Base-by-base conservation (phyloP, 2,329 filamentous ascomycete species). In the Neoarthrinium moseri region DNA sequence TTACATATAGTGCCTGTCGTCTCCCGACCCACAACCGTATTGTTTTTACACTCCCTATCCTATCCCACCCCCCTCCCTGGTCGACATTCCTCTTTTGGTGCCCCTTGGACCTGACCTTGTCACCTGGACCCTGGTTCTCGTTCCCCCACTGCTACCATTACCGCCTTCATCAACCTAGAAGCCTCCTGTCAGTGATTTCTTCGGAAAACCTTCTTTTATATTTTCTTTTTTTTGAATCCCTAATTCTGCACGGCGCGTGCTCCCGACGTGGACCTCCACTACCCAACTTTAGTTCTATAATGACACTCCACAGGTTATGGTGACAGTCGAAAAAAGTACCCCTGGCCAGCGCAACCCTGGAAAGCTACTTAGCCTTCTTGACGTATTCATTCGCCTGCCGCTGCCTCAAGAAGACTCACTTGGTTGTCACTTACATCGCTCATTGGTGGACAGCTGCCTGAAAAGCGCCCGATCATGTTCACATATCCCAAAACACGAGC, bases 381-480 rank as follows among this genome's bases (percentile, higher is more conserved):
- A 65, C 62, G 65, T 71, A 65, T 61, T 60, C 55, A 57, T 52
- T 54, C 57, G 55, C 47, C 57, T 56, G 58, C 52, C 54, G 55
- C 51, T 54, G 56, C 55, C 58, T 62, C 56, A 56, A 59, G 55
- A 48, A 51, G 26, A 59, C 56, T 54, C 51, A 51, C 51, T 53
- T 54, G 52, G 56, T 52, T 56, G 47, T 54, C 56, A 54, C 55
- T 51, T 56, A 51, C 49, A 49, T 50, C 58, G 46, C 68, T 65
- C 64, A 70, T 73, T 73, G 70, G 72, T 63, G 60, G 58, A 56
- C 55, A 48, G 51, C 53, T 51, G 45, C 29, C 55, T 60, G 50
- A 51, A 50, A 50, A 57, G 52, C 57, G 54, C 54, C 72, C 71
- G 74, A 74, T 74, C 70, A 74, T 68, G 63, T 69, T 63, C 54